Evolutionary conservation across 1,284 basidiomycete genomes (phyloP), one percentile per base, ranked within the genome.

Genomic region (Boletus semigastroideus): DNA sequence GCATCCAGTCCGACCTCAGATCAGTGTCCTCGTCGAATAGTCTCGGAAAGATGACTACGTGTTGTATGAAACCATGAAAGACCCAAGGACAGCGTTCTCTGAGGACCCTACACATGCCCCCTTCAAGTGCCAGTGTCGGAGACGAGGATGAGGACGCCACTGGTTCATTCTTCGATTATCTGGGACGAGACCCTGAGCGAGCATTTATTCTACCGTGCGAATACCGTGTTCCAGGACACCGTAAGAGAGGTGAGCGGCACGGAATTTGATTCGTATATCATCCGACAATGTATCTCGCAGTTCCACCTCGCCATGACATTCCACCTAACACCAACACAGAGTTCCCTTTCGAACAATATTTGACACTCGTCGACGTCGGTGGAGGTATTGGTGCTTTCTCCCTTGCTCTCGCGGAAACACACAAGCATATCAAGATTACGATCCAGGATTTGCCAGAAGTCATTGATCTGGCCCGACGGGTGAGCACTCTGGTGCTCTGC

Each of bases 331-430:
- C 8, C 12, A 27, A n/a, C n/a, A n/a, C 37, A 68, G 67, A 59
- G 1, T 68, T 64, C 36, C 67, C 66, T 10, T 69, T 66, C 10
- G 59, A 55, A 33, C 53, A 60, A 31, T 63, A 57, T 17, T 59
- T 63, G 0, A 56, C 57, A 5, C 50, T 68, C 25, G 63, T 70
- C 12, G 70, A 69, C 46, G 58, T 69, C 8, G 67, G 70, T n/a
- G 70, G 67, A 49, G 69, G 70, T 17, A 60, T 68, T 8, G 70
- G 67, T 17, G 59, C 57, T 8, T 66, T 68, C 37, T 57, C 66
- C 12, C 57, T 70, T 12, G 57, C 65, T 12, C 56, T 69, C 3
- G 60, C 64, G 4, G 58, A 58, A 25, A 57, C 37, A n/a, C 53
- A 65, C 45, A 64, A 60, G 28, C 42, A 69, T 25, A 16, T 69